These are phyloP conservation scores for Lecanicillium sp. DNA, from an alignment of 2,329 filamentous ascomycete species.

Conservation along the genomic window DNA sequence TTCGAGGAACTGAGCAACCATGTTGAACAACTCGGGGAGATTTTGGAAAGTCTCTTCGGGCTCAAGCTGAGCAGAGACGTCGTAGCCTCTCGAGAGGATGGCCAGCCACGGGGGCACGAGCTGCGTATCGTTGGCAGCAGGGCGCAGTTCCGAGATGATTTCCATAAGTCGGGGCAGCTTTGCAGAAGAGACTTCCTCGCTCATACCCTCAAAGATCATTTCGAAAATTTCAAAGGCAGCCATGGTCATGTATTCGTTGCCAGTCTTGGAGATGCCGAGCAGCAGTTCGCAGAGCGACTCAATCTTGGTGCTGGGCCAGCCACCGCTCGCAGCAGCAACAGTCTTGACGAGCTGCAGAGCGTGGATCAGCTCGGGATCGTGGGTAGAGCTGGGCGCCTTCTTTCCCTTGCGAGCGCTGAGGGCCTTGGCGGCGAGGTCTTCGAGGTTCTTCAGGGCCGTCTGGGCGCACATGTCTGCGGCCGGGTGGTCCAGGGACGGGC, in stretches of 20 bases:
- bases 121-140: slow-evolving; percentile 88
- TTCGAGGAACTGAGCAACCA: slow-evolving; percentile 74
- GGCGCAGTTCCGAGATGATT: slow-evolving; percentile 85
- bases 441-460: slow-evolving; percentile 73
- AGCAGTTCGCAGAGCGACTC: slow-evolving; percentile 85
- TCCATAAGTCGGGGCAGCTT: slow-evolving; percentile 87
- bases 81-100: slow-evolving; percentile 87
- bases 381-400: slow-evolving; percentile 53
- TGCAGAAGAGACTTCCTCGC: slow-evolving; percentile 75
- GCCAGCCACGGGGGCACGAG: slow-evolving; percentile 95
- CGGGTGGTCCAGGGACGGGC: slow-evolving; percentile 86
- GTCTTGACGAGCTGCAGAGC: slow-evolving; percentile 88
- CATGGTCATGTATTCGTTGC: slow-evolving; percentile 94
- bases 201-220: slow-evolving; percentile 89
- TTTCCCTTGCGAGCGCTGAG: slow-evolving; percentile 52
- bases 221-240: slow-evolving; percentile 96
- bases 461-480: slow-evolving; percentile 95
- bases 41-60: slow-evolving; percentile 89
- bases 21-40: slow-evolving; percentile 73
- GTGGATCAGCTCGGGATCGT: slow-evolving; percentile 84
- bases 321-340: slow-evolving; percentile 76
- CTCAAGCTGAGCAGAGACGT: slow-evolving; percentile 82
- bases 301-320: slow-evolving; percentile 95
- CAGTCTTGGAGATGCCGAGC: slow-evolving; percentile 79
- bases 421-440: slow-evolving; percentile 61